Evolutionary conservation across 2,329 filamentous ascomycete species (phyloP), one percentile per base, ranked within the genome.

Genomic region (Monilinia vaccinii-corymbosi): DNA sequence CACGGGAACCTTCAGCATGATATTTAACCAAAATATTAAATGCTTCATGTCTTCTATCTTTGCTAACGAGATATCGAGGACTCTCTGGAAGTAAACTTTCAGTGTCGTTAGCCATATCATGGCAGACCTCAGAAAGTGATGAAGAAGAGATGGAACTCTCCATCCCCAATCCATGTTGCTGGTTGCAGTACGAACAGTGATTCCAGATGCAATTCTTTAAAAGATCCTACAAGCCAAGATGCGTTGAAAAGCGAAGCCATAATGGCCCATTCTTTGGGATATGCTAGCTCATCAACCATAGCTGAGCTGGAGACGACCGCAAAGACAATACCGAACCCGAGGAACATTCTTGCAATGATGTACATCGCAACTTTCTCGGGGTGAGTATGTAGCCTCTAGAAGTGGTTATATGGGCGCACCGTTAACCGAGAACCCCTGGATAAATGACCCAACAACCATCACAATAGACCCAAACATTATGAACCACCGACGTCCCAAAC

Each of bases 11-110:
- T 65, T 82, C 81, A 21, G 79, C 79, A 63, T 81, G 77, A 66
- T 79, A 80, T n/a, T 66, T 65, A 34, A 60, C 76, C 57, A 89
- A 76, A 7, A 81, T 79, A 7, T 76, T 72, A n/a, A 80, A 73
- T 0, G 81, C 82, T 64, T 85, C 77, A 23, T 84, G 81, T 18
- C 79, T 75, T n/a, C 79, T 78, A 61, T 82, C 79, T 59, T 82
- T 78, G 61, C 78, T 77, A 61, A 81, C 80, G 13, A 83, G 72
- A 77, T 80, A 84, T 55, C 81, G 71, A 6, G 82, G 82, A 32
- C 76, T 80, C 67, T 84, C 82, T 0, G 82, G 81, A 4, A 83
- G 71, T 62, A 81, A 74, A 34, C 67, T 69, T 28, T 1, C n/a
- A 23, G 23, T 9, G 1, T 13, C 6, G 18, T 57, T 28, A 59